phyloP scores from a whole-genome alignment of 805 yeast species.

The Teunomyces panamensis region DNA sequence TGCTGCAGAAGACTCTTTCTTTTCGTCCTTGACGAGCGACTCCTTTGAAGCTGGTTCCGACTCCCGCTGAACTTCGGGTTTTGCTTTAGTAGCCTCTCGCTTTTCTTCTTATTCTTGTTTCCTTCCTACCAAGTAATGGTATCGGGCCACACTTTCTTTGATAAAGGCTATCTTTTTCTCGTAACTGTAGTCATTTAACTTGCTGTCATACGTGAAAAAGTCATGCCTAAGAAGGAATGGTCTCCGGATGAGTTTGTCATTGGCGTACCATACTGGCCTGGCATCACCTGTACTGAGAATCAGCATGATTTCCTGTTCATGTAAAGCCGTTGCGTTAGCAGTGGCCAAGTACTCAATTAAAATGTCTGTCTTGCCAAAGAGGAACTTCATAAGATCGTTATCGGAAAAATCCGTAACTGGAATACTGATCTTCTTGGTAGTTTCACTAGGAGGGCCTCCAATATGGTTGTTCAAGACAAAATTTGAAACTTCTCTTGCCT shows the following conservation, averaged over 20 bases:
- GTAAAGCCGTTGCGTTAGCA: conserved; percentile 30
- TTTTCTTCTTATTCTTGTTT: neutral
- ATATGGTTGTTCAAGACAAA: conserved; percentile 7
- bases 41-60: neutral
- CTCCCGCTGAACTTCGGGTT: no score
- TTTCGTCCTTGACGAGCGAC: neutral
- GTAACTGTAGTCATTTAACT: neutral
- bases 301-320: conserved; percentile 25
- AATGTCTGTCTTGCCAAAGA: conserved; percentile 22
- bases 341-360: conserved; percentile 29
- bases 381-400: conserved; percentile 23
- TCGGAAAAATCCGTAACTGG: conserved; percentile 12
- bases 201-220: conserved; percentile 5
- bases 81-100: neutral
- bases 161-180: neutral
- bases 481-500: conserved; percentile 11
- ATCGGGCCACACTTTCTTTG: neutral
- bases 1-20: neutral
- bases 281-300: conserved; percentile 7
- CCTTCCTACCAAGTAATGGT: neutral
- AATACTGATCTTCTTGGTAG: neutral
- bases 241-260: conserved; percentile 4
- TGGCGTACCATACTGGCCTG: conserved; percentile 6
- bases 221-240: conserved; percentile 14
- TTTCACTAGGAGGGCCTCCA: neutral